A percentile compares a stretch with the other conserved stretches of the same genome.
These are phyloP conservation scores for Xylariaceae sp. DNA, from an alignment of 2,329 filamentous ascomycete species.

Conservation along the genomic window DNA sequence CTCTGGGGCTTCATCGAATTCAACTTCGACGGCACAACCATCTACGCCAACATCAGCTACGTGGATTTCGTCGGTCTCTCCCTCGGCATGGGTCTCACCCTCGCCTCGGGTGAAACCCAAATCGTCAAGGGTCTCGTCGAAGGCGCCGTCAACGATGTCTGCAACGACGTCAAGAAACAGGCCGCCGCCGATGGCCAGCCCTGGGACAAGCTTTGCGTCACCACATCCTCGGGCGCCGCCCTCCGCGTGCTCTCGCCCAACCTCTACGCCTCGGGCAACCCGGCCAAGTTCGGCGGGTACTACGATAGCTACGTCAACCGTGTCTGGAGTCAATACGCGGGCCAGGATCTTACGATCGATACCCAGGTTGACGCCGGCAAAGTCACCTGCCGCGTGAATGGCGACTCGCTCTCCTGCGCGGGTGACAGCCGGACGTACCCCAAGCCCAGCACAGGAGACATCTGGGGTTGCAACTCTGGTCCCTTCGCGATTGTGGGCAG, in stretches of 20 bases:
- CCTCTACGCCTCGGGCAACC: conserved; percentile 36
- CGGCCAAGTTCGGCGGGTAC: conserved; percentile 36
- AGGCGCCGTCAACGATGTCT: conserved; percentile 37
- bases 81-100: conserved; percentile 43
- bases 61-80: conserved; percentile 48
- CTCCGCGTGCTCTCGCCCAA: conserved; percentile 45
- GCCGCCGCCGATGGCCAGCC: conserved; percentile 35
- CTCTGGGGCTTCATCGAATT: conserved; percentile 50
- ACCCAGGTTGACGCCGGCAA: conserved; percentile 38
- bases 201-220: conserved; percentile 43
- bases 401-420: conserved; percentile 35
- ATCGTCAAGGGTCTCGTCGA: conserved; percentile 37
- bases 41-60: conserved; percentile 47
- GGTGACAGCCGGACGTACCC: conserved; percentile 40
- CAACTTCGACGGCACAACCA: conserved; percentile 34
- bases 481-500: conserved; percentile 37
- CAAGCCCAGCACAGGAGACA: conserved; percentile 42
- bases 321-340: conserved; percentile 41
- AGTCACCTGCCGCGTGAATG: conserved; percentile 37
- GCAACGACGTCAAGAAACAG: conserved; percentile 37
- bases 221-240: conserved; percentile 32
- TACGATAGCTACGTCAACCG: conserved; percentile 42
- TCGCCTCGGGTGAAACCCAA: conserved; percentile 35
- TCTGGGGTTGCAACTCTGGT: conserved; percentile 48
- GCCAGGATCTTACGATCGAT: conserved; percentile 38